phyloP scores from a whole-genome alignment of 495 filamentous ascomycete species.

The Evernia prunastri region DNA sequence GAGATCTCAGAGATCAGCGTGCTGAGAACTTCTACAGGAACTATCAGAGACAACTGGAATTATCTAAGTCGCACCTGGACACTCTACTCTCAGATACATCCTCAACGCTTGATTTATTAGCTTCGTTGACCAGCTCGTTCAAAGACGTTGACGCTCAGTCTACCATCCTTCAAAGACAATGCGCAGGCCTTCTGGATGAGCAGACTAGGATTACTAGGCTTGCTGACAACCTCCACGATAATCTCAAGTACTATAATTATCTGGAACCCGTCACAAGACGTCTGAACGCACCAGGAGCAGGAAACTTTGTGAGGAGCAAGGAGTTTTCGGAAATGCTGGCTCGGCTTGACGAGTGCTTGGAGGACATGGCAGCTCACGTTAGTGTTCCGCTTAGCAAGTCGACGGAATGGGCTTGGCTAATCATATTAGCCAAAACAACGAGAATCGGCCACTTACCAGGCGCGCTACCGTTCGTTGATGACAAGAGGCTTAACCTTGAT shows the following conservation, averaged over 20 bases:
- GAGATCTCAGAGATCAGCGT: not conserved
- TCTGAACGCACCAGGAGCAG: constrained; percentile 86
- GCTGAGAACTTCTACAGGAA: constrained; percentile 43
- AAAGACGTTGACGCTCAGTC: constrained; percentile 82
- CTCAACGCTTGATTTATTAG: constrained; percentile 64
- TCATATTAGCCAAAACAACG: constrained; percentile 62
- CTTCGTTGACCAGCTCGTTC: constrained; percentile 74
- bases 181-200: constrained; percentile 73
- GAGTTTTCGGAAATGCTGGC: constrained; percentile 79
- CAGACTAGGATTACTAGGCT: constrained; percentile 69
- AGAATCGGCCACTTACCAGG: constrained; percentile 76
- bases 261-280: constrained; percentile 83
- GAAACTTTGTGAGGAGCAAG: constrained; percentile 69
- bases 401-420: constrained; percentile 18
- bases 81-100: constrained; percentile 70
- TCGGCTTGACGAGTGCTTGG: constrained; percentile 80
- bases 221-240: constrained; percentile 73
- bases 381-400: constrained; percentile 29
- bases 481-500: constrained; percentile 73
- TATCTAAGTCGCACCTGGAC: constrained; percentile 73
- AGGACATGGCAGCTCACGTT: constrained; percentile 80
- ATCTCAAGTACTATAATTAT: constrained; percentile 85
- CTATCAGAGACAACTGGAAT: constrained; percentile 70
- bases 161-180: constrained; percentile 81
- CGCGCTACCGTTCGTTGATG: constrained; percentile 61